A percentile compares a stretch with the other conserved stretches of the same genome.
Conservation (phyloP, 169 alveolate species). For the Ichthyophthirius multifiliis region DNA sequence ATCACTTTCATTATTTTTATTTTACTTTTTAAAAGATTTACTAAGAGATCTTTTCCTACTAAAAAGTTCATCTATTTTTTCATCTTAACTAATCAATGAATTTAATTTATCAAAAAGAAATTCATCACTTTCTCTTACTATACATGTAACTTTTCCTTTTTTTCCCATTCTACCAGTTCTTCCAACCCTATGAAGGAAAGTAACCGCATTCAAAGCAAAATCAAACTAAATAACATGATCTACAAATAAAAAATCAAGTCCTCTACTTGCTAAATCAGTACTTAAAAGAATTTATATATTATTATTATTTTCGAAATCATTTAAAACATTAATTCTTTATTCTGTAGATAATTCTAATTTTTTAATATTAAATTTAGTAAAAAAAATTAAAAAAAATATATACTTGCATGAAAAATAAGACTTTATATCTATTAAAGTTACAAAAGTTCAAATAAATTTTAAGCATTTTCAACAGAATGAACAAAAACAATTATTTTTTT, state of each 20-base stretch:
- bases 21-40: slow-evolving; percentile 1
- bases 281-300: slow-evolving; percentile 80
- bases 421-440: background rate
- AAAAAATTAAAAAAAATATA: background rate
- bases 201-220: slow-evolving; percentile 93
- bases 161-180: slow-evolving; percentile 93
- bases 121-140: slow-evolving; percentile 9
- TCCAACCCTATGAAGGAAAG: slow-evolving; percentile 98
- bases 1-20: background rate
- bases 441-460: background rate
- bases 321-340: slow-evolving; percentile 48
- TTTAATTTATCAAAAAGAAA: background rate
- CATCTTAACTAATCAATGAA: background rate
- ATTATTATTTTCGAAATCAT: slow-evolving; percentile 59
- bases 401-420: background rate
- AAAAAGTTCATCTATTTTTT: background rate
- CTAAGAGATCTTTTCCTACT: slow-evolving; percentile 7
- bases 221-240: slow-evolving; percentile 96
- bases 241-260: slow-evolving; percentile 95
- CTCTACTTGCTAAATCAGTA: slow-evolving; percentile 97
- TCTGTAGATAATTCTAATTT: slow-evolving; percentile 37
- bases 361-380: background rate
- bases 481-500: background rate
- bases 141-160: slow-evolving; percentile 54
- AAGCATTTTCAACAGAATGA: background rate